phyloP scores from a whole-genome alignment of 1,284 basidiomycete species.

The Clitocybe nebularis region DNA sequence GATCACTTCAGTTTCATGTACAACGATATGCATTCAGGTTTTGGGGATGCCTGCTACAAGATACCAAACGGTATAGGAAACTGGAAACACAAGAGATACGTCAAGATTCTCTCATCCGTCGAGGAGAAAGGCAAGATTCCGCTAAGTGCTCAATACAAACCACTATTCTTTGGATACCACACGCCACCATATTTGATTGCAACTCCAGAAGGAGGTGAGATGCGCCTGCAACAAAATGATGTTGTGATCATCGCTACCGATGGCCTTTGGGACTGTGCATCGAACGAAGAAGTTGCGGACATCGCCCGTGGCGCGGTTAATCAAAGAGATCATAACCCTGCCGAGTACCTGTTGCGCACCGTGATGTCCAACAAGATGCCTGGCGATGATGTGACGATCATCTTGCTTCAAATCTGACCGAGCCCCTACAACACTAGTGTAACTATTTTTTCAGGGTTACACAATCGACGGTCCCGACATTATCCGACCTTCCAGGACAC shows the following conservation, averaged over 20 bases:
- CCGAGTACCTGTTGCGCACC: constrained; percentile 22
- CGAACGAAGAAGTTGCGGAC: constrained; percentile 23
- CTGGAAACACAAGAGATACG: constrained; percentile 26
- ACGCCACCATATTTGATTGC: constrained; percentile 33
- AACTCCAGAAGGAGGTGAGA: constrained; percentile 22
- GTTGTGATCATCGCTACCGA: constrained; percentile 29
- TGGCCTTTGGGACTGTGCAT: constrained; percentile 31
- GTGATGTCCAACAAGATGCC: constrained; percentile 20
- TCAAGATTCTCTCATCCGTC: constrained; percentile 27
- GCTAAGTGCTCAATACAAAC: constrained; percentile 28
- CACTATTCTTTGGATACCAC: constrained; percentile 30
- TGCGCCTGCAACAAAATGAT: constrained; percentile 20
- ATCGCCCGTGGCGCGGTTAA: constrained; percentile 20
- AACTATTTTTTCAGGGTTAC: no score
- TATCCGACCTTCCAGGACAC: no score
- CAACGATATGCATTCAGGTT: constrained; percentile 19
- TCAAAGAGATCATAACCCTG: constrained; percentile 21
- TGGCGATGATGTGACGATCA: constrained; percentile 32
- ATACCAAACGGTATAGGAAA: constrained; percentile 25
- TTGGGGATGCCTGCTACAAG: constrained; percentile 34
- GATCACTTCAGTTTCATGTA: background rate
- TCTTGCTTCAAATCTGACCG: constrained; percentile 14
- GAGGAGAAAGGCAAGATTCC: constrained; percentile 28
- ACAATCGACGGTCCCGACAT: no score
- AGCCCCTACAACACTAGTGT: no score